phyloP scores from a whole-genome alignment of 345 rosid species.

The Odontarrhena argentea region DNA sequence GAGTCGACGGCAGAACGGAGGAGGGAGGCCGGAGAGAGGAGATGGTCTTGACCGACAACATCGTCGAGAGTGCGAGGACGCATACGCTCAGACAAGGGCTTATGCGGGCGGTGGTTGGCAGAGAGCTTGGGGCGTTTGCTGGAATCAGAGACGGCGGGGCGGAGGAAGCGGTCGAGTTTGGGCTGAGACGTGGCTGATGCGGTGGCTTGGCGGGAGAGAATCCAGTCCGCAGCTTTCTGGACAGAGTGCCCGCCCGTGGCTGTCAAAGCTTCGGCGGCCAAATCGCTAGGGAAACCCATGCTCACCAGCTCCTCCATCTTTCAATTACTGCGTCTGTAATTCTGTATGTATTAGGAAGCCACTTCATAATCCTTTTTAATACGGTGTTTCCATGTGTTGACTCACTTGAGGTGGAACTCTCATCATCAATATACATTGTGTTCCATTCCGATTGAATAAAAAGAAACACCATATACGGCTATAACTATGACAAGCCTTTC shows the following conservation, averaged over 20 bases:
- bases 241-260: conserved; percentile 42
- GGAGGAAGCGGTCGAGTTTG: conserved; percentile 41
- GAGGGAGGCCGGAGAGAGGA: conserved; percentile 55
- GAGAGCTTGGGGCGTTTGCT: conserved; percentile 37
- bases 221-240: conserved; percentile 42
- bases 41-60: conserved; percentile 78
- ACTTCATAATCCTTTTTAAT: too few species aligned
- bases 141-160: conserved; percentile 25
- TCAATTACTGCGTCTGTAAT: not conserved
- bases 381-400: too few species aligned
- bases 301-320: conserved; percentile 40
- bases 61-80: conserved; percentile 70
- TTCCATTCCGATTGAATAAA: too few species aligned
- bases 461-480: too few species aligned
- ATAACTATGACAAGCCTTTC: too few species aligned
- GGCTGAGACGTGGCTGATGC: conserved; percentile 31
- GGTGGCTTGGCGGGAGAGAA: conserved; percentile 24
- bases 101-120: conserved; percentile 30
- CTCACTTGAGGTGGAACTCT: too few species aligned
- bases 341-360: too few species aligned
- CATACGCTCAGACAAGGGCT: conserved; percentile 80
- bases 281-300: conserved; percentile 40
- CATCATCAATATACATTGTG: too few species aligned
- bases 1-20: conserved; percentile 60
- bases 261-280: conserved; percentile 38